Percentiles rank a stretch among this genome's conserved stretches.
Evolutionary conservation across 352 stramenopile species (phyloP).

Genomic region (Globisporangium spiculum): DNA sequence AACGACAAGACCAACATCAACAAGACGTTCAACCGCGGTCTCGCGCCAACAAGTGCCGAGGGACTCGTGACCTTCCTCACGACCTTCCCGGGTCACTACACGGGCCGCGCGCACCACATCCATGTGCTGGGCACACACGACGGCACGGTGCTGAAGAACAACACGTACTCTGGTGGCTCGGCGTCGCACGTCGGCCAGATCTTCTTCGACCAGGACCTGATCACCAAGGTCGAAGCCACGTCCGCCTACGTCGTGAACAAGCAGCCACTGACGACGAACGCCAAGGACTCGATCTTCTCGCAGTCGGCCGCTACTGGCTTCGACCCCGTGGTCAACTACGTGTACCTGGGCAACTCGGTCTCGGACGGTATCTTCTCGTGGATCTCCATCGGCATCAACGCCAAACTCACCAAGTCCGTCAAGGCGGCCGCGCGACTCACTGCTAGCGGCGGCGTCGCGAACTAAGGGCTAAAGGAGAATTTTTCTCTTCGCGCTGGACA

Average conservation of each 20-base stretch:
- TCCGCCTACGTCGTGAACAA: slow-evolving; percentile 10
- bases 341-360: slow-evolving; percentile 19
- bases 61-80: slow-evolving; percentile 15
- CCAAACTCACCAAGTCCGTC: slow-evolving; percentile 7
- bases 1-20: slow-evolving; percentile 8
- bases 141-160: slow-evolving; percentile 15
- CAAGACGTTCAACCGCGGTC: slow-evolving; percentile 16
- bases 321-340: slow-evolving; percentile 17
- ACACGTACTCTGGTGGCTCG: slow-evolving; percentile 16
- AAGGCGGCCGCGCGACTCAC: slow-evolving; percentile 2
- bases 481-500: neutral
- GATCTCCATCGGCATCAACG: slow-evolving; percentile 26
- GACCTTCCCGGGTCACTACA: slow-evolving; percentile 20
- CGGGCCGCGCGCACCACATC: slow-evolving; percentile 14
- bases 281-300: slow-evolving; percentile 13
- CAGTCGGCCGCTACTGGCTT: slow-evolving; percentile 13
- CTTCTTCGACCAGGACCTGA: slow-evolving; percentile 15
- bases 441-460: slow-evolving; percentile 9
- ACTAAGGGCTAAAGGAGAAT: neutral
- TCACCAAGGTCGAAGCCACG: neutral
- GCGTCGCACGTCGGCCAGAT: slow-evolving; percentile 17
- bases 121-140: slow-evolving; percentile 15
- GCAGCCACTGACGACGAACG: slow-evolving; percentile 17
- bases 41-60: slow-evolving; percentile 4
- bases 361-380: slow-evolving; percentile 22